Base-by-base conservation (phyloP, 108 stramenopile species). In the Skeletonema costatum region DNA sequence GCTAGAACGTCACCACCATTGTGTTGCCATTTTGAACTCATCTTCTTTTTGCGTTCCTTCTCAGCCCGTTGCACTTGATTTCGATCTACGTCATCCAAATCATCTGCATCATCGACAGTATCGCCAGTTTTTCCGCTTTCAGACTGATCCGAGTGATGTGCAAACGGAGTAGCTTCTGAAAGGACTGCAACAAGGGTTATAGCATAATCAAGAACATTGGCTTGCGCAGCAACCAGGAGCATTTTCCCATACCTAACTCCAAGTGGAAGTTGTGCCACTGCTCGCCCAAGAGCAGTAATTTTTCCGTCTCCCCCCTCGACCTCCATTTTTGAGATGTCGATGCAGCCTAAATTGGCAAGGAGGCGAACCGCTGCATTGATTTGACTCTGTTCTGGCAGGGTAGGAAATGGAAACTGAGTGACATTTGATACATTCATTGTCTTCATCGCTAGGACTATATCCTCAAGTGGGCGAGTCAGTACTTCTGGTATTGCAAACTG, bases 381-480 rank as follows among this genome's bases (percentile, higher is more conserved):
- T 70, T 92, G 92, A 58, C 65, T 68, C 35, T 81, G 70, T 25
- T 88, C 84, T 17, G 96, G 97, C 1, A 93, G 80, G 42, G 90
- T 87, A 30, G 90, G 90, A 74, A 96, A 94, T 16, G 96, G 96
- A 75, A 97, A 97, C 19, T 60, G 32, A 17, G 79, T 71, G 19
- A 95, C 89, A 63, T 94, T 80, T 2, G 85, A 76, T 16, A 98
- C 85, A 21, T 92, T 84, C 87, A 98, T 87, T 9, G 90, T 83
- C 73, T 97, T 97, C 93, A 97, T 92, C 9, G 93, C 90, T 32
- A 98, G 85, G 11, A 97, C 92, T 32, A 98, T 88, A 79, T 97
- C 95, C 71, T 97, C 96, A 31, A 98, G 75, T 16, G 97, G 96
- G 32, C 89, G 72, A 3, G 85, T 86, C 41, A 91, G 63, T 7